Base-by-base conservation (phyloP, 2,329 filamentous ascomycete genomes). In the Fusarium transvaalense region DNA sequence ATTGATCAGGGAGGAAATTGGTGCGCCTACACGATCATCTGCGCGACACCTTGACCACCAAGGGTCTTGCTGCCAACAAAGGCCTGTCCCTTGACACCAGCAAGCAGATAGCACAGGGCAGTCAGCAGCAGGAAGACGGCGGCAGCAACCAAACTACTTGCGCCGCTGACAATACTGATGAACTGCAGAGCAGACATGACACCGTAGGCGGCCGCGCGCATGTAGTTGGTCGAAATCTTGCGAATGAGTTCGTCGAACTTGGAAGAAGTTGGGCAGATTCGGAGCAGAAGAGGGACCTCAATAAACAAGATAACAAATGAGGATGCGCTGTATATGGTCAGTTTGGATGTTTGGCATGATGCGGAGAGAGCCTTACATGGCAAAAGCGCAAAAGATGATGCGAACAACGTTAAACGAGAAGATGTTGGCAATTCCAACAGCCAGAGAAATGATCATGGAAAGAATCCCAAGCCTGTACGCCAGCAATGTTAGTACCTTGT, bases 51-150 rank as follows among this genome's bases (percentile, higher is more conserved):
- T 72, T 93, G 91, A 54, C 96, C 96, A 71, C 96, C 96, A 54
- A 99, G 86, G 17, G 95, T 98, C 88, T 98, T 98, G 86, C 94
- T 97, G 64, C 92, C 92, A 71, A 94, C 89, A 80, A 97, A 97
- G 35, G 88, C 91, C 82, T 97, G 93, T 63, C 92, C 91, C 85
- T 93, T 95, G 79, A 95, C 65, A 39, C 86, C 93, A 15, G 93
- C 93, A 51, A 93, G 81, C 27, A 87, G 82, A 79, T 99, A 99
- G 85, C 95, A 97, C 51, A 89, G 65, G 35, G 88, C 89, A 6
- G 96, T 92, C 53, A 97, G 76, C 19, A 91, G 82, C 61, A 99
- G 84, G 69, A 98, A 85, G 23, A 98, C 86, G 12, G 92, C 96
- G 7, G 93, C 92, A 2, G 92, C 96, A 71, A 99, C 92, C 79